Base-by-base conservation (phyloP, 176 grass and related monocot genomes). In the Aegilops bicornis region DNA sequence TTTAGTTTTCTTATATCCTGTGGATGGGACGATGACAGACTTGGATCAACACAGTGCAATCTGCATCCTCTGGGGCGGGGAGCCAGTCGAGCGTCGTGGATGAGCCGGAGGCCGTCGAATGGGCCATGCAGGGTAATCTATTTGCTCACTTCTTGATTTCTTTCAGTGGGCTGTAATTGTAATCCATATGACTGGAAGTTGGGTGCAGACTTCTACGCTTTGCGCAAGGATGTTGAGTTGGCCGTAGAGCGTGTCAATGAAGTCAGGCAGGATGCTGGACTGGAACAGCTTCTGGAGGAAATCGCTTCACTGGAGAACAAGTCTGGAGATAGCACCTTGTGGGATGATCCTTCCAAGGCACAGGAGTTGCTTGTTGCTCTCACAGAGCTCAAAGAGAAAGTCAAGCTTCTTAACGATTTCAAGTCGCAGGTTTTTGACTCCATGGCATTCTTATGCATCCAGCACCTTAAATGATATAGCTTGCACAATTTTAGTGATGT, bases 261-360 rank as follows among this genome's bases (percentile, higher is more conserved):
- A 74, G 88, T 96, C 48, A 94, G 92, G 89, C 88, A 78, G 17
- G 92, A 88, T 87, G 88, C 93, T 16, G 86, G 88, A 71, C 37
- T 98, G 13, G 85, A 94, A 43, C 82, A 72, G 71, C 94, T 98
- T 16, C 73, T 94, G 83, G 88, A 82, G 7, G 90, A 98, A n/a
- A 92, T 90, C 17, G 30, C 87, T 65, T 86, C 59, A 0, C 86
- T 96, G 6, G 93, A 98, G 87, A 94, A 78, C 16, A 98, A 96
- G 75, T 92, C 96, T 0, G 76, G 69, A 40, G 93, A 98, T 85
- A 91, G 86, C 59, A 87, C 92, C 36, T 89, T 98, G 76, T 98
- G 96, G 96, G 96, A 98, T 80, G 94, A 98, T 90, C 96, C 90
- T 79, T 89, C 91, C 79, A 94, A 91, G 33, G 96, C 96, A 76